Evolutionary conservation across 108 stramenopile genomes (phyloP).

Genomic region (Pseudonitzschia multiseries): DNA sequence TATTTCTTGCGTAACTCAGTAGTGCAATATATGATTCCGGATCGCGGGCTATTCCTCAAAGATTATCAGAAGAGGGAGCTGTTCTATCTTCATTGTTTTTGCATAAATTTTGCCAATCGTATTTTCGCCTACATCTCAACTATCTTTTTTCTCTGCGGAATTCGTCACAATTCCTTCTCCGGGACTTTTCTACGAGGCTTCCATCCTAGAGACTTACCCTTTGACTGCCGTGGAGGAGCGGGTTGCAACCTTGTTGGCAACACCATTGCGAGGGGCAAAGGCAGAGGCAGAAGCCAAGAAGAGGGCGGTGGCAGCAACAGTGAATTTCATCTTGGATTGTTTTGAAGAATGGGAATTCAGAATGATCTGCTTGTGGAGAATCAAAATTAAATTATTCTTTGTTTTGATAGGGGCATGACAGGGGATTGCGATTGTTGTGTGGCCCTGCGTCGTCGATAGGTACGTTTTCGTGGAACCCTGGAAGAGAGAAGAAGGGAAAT

Average conservation of each 20-base stretch:
- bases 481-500: constrained; percentile 2
- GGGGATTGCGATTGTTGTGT: constrained; percentile 1
- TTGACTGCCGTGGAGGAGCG: constrained; percentile 26
- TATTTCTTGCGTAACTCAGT: constrained; percentile 37
- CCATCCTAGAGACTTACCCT: neutral
- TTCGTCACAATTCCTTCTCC: neutral
- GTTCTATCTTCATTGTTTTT: constrained; percentile 46
- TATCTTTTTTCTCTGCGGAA: neutral
- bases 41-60: constrained; percentile 60
- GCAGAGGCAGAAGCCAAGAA: constrained; percentile 72
- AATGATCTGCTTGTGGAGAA: neutral
- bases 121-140: neutral
- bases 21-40: constrained; percentile 70
- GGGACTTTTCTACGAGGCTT: neutral
- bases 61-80: constrained; percentile 71
- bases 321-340: constrained; percentile 68
- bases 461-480: constrained; percentile 4
- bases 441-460: constrained; percentile 5
- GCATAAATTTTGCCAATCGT: constrained; percentile 1
- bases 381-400: neutral
- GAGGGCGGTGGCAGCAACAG: constrained; percentile 61
- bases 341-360: constrained; percentile 12
- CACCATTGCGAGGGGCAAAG: constrained; percentile 59
- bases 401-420: neutral
- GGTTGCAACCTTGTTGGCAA: constrained; percentile 27